These are phyloP conservation scores for Vigna mungo DNA, from an alignment of 306 rosid species.

Conservation along the genomic window DNA sequence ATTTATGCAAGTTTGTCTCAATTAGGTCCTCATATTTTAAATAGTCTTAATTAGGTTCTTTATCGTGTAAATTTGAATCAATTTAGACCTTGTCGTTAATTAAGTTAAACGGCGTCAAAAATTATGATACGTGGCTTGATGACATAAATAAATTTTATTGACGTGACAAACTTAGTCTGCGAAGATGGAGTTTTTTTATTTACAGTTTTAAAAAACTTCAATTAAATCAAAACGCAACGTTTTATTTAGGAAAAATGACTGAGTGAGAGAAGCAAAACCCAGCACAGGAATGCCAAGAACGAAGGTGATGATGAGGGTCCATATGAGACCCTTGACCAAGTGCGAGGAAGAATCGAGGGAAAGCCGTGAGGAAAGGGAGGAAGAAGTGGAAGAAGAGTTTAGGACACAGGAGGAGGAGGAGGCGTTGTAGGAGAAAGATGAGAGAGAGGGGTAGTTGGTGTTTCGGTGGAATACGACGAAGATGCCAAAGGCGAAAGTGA, in stretches of 20 bases:
- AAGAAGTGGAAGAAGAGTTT: not conserved
- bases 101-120: too few relatives aligned
- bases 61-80: too few relatives aligned
- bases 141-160: too few relatives aligned
- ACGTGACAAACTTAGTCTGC: too few relatives aligned
- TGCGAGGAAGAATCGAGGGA: conserved; percentile 49
- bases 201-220: too few relatives aligned
- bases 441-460: conserved; percentile 50
- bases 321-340: conserved; percentile 54
- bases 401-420: conserved; percentile 63
- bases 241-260: conserved; percentile 48
- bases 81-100: too few relatives aligned
- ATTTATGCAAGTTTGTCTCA: too few relatives aligned
- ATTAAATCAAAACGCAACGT: too few relatives aligned
- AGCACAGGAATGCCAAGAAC: conserved; percentile 72
- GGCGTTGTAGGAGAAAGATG: conserved; percentile 63
- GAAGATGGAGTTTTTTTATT: too few relatives aligned
- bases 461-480: conserved; percentile 72
- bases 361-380: not conserved
- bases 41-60: too few relatives aligned
- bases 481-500: conserved; percentile 77
- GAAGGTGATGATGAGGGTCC: conserved; percentile 79
- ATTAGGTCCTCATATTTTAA: too few relatives aligned
- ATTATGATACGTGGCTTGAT: too few relatives aligned
- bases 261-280: conserved; percentile 63